Evolutionary conservation across 1,284 basidiomycete genomes (phyloP).

Genomic region (Tilletia setariae): DNA sequence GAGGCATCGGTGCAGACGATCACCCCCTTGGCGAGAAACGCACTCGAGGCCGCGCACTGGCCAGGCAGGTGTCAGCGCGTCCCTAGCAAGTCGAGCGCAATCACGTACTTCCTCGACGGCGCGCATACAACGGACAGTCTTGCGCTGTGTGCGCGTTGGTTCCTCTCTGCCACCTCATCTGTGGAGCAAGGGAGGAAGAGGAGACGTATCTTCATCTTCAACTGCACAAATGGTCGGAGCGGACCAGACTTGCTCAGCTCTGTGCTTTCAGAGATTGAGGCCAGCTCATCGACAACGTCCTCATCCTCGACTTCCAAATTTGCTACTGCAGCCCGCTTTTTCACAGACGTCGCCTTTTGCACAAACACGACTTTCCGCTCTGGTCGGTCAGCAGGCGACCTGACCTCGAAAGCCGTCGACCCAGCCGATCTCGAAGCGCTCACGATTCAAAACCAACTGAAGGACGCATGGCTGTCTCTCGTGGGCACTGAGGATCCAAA

Average conservation of each 20-base stretch:
- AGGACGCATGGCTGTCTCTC: conserved; percentile 36
- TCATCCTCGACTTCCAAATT: not conserved
- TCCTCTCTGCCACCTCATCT: conserved; percentile 27
- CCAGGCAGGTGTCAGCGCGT: conserved; percentile 94
- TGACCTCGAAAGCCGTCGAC: conserved; percentile 39
- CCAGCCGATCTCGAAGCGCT: conserved; percentile 37
- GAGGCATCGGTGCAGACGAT: conserved; percentile 14
- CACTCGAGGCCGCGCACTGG: conserved; percentile 74
- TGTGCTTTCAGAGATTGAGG: conserved; percentile 58
- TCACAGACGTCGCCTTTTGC: conserved; percentile 86
- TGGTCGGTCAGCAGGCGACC: conserved; percentile 74
- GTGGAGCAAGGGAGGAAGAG: conserved; percentile 26
- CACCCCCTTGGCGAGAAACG: conserved; percentile 60
- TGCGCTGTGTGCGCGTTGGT: conserved; percentile 83
- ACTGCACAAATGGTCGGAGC: conserved; percentile 87
- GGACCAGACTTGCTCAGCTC: conserved; percentile 69
- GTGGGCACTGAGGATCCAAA: conserved; percentile 17
- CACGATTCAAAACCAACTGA: conserved; percentile 42
- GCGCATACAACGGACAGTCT: conserved; percentile 93
- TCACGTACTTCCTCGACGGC: conserved; percentile 89
- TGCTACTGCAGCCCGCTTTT: conserved; percentile 56
- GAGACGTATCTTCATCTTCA: conserved; percentile 78
- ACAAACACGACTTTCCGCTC: conserved; percentile 90
- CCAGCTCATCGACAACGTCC: conserved; percentile 3
- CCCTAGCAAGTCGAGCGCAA: conserved; percentile 34